Conservation (phyloP, 352 stramenopile genomes). For the Pythium grandisporangium region DNA sequence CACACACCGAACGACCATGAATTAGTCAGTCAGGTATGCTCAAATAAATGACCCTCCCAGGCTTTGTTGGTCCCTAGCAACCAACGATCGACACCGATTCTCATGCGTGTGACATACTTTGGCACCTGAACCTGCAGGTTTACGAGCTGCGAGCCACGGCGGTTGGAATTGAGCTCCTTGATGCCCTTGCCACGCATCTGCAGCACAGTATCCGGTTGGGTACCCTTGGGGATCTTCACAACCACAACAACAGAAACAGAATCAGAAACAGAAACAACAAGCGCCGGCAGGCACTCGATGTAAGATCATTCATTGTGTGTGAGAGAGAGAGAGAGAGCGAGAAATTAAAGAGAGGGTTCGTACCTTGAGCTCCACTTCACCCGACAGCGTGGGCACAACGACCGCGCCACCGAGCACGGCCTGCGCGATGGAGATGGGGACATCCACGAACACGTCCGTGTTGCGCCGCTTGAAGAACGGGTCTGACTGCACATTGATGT, state of each 20-base stretch:
- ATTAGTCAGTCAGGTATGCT: not conserved
- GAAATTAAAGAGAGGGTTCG: not conserved
- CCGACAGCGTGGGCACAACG: conserved; percentile 95
- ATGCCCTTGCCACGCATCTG: conserved; percentile 97
- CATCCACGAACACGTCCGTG: conserved; percentile 91
- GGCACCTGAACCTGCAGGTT: conserved; percentile 95
- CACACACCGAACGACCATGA: not conserved
- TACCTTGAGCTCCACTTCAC: conserved; percentile 96
- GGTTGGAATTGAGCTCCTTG: conserved; percentile 88
- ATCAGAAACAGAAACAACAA: not conserved
- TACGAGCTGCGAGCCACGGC: conserved; percentile 94
- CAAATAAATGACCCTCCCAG: no score
- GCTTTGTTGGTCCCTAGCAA: no score
- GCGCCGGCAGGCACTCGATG: no score
- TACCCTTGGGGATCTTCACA: conserved; percentile 83
- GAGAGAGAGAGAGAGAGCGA: not conserved
- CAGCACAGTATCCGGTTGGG: conserved; percentile 93
- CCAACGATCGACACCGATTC: not conserved
- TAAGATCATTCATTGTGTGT: not conserved
- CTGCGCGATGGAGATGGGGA: conserved; percentile 90
- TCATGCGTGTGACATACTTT: no score
- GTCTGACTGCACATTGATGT: conserved; percentile 91
- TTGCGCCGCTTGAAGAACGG: conserved; percentile 95
- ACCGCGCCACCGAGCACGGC: conserved; percentile 91
- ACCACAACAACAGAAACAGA: not conserved